Base-by-base conservation (phyloP, 2,329 filamentous ascomycete species). In the Pseudogymnoascus sp. region DNA sequence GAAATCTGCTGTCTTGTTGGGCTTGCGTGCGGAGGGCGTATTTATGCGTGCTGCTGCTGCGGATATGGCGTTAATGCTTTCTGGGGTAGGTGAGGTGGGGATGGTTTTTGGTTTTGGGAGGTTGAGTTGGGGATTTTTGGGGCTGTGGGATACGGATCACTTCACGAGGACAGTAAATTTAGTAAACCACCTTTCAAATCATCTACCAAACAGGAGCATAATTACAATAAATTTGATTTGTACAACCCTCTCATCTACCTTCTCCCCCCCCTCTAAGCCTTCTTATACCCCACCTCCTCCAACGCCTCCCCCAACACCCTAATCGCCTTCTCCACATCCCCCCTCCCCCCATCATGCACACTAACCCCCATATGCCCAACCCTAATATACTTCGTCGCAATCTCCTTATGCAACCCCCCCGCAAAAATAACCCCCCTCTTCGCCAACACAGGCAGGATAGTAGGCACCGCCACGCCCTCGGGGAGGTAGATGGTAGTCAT, bases 401-500 rank as follows among this genome's bases (percentile, higher is more conserved):
- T 96, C 75, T 96, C 91, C 83, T 95, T 96, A 81, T 99, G 95
- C 71, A 99, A 83, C 66, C 95, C 95, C 65, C 92, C 95, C 23
- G 95, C 95, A 74, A 97, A 97, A 65, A 99, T 85, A 42, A 99
- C 90, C 31, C 92, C 92, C 76, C 89, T 93, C 79, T 90, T 90
- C 67, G 91, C 77, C 67, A 99, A 80, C 73, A 86, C 92, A 11
- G 95, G 93, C 62, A 99, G 82, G 36, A 99, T 81, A 68, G 96
- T 90, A 2, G 92, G 83, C 31, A 89, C 87, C 70, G 88, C 86
- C 62, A 97, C 79, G 42, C 83, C 87, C 66, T 97, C 91, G 1
- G 95, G 95, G 63, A 99, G 83, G 77, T 95, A 97, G 69, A 99
- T 95, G 64, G 95, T 93, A 3, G 95, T 99, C 95, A 99, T 99